These are phyloP conservation scores for Blastocystis sp. DNA, from an alignment of 352 stramenopile species.

Conservation along the genomic window DNA sequence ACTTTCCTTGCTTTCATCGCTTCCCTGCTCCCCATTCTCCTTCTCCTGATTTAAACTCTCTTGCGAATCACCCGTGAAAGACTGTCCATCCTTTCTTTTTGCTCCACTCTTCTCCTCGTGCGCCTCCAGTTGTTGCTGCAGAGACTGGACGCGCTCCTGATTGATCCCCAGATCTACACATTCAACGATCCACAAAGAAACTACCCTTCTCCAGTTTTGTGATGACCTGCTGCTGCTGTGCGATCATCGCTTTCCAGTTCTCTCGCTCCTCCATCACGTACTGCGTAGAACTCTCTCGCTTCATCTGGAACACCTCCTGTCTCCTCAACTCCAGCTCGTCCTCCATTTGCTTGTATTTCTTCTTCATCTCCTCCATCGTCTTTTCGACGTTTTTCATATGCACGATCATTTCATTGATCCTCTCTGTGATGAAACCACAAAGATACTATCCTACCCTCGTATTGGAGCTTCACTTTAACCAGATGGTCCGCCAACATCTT, in stretches of 20 bases:
- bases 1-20: too few species aligned
- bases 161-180: slow-evolving; percentile 12
- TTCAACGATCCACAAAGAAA: not conserved
- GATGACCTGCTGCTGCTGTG: slow-evolving; percentile 34
- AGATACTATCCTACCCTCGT: not conserved
- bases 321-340: slow-evolving; percentile 43
- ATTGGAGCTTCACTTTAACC: slow-evolving; percentile 52
- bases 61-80: not conserved
- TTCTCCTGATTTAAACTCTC: too few species aligned
- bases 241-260: slow-evolving; percentile 44
- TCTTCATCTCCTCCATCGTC: slow-evolving; percentile 29
- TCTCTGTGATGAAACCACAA: not conserved
- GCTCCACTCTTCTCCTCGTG: not conserved
- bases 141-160: not conserved
- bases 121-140: slow-evolving; percentile 3
- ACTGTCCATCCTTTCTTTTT: not conserved
- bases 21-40: too few species aligned
- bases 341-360: slow-evolving; percentile 45
- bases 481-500: slow-evolving; percentile 56
- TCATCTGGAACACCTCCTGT: slow-evolving; percentile 51
- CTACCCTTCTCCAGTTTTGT: slow-evolving; percentile 44
- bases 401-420: slow-evolving; percentile 32
- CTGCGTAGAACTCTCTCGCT: slow-evolving; percentile 11
- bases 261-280: slow-evolving; percentile 53
- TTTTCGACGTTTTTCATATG: slow-evolving; percentile 48